Percentiles rank a stretch among this genome's conserved stretches.
Conservation (phyloP, 2,329 filamentous ascomycete genomes). For the Hymenoscyphus repandus region DNA sequence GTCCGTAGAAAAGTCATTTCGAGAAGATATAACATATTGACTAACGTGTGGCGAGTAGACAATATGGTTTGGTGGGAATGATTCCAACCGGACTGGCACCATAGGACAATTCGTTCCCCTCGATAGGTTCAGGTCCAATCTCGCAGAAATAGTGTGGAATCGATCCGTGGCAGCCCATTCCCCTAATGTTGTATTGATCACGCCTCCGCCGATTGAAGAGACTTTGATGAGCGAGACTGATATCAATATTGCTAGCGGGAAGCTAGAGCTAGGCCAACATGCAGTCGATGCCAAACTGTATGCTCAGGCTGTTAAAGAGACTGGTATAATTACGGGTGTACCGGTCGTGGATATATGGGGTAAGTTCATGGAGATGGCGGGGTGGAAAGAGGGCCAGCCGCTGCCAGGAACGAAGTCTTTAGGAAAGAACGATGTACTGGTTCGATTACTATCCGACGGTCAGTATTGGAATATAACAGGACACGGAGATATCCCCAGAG, state of each 20-base stretch:
- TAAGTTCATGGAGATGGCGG: slow-evolving; percentile 2
- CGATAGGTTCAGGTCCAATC: slow-evolving; percentile 64
- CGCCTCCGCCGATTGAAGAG: slow-evolving; percentile 73
- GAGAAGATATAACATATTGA: background rate
- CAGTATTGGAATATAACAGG: background rate
- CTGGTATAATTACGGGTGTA: slow-evolving; percentile 21
- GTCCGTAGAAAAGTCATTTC: slow-evolving; percentile 34
- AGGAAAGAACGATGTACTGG: slow-evolving; percentile 16
- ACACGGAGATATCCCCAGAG: background rate
- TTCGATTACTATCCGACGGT: slow-evolving; percentile 19
- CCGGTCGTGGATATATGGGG: slow-evolving; percentile 3
- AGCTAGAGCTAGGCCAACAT: background rate
- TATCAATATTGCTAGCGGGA: background rate
- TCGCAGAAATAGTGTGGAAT: slow-evolving; percentile 66
- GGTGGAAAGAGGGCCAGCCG: slow-evolving; percentile 1
- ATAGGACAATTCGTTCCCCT: slow-evolving; percentile 71
- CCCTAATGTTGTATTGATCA: slow-evolving; percentile 68
- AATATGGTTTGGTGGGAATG: slow-evolving; percentile 64
- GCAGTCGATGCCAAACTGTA: background rate
- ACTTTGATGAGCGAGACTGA: slow-evolving; percentile 5
- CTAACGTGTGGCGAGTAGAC: background rate
- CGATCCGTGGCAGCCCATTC: slow-evolving; percentile 62
- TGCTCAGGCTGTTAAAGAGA: background rate
- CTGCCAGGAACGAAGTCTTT: slow-evolving; percentile 14
- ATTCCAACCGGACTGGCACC: slow-evolving; percentile 60